A percentile compares a stretch with the other conserved stretches of the same genome.
These are phyloP conservation scores for Schizophyllum amplum DNA, from an alignment of 1,284 basidiomycete genomes.

Conservation along the genomic window DNA sequence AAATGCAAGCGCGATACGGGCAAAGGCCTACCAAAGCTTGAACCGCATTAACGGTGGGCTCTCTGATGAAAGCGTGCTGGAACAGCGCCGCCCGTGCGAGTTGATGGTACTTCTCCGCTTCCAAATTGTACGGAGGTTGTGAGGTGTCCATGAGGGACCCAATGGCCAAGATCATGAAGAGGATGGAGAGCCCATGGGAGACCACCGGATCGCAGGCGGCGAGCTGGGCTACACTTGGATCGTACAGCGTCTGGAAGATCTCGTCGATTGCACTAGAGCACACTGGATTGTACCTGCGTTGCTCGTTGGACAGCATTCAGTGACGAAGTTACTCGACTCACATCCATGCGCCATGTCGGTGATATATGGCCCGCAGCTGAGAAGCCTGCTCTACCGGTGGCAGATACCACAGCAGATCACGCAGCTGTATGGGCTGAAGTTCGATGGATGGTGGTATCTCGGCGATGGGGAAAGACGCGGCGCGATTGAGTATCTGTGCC, in stretches of 20 bases:
- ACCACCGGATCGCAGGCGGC: constrained; percentile 48
- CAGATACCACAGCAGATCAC: constrained; percentile 60
- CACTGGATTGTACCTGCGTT: constrained; percentile 64
- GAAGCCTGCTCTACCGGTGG: constrained; percentile 51
- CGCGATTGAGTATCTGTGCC: constrained; percentile 51
- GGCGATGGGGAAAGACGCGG: constrained; percentile 58
- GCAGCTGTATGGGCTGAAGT: constrained; percentile 39
- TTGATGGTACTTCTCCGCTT: constrained; percentile 74
- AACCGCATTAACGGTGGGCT: constrained; percentile 64
- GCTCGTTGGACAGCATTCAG: constrained; percentile 2
- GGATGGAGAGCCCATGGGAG: constrained; percentile 58
- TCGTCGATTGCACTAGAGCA: constrained; percentile 59
- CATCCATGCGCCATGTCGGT: constrained; percentile 71
- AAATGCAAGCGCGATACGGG: constrained; percentile 9
- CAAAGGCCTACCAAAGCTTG: constrained; percentile 51
- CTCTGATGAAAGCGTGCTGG: constrained; percentile 63
- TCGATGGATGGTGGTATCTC: constrained; percentile 34
- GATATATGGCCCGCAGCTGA: constrained; percentile 57
- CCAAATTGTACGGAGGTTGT: constrained; percentile 58
- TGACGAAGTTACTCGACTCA: constrained; percentile 26
- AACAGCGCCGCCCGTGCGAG: constrained; percentile 66
- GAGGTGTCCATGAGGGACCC: constrained; percentile 63
- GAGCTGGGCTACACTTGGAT: constrained; percentile 29
- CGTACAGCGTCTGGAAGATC: constrained; percentile 57
- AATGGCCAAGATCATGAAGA: constrained; percentile 72